Evolutionary conservation across 805 yeast genomes (phyloP).

Genomic region (Wickerhamiella shivajii): DNA sequence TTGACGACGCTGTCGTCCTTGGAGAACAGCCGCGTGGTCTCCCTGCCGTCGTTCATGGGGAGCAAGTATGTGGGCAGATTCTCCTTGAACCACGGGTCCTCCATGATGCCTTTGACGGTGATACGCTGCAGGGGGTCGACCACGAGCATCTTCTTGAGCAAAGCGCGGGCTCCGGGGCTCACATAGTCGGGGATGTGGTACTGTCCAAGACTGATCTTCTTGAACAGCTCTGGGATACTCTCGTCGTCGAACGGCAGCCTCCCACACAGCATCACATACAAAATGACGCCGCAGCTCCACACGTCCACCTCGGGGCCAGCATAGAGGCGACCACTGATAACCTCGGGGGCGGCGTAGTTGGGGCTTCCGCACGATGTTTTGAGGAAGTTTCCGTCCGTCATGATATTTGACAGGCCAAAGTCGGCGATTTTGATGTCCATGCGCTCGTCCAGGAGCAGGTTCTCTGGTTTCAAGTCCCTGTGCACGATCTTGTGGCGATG

Average conservation of each 20-base stretch:
- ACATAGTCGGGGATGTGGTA: constrained; percentile 79
- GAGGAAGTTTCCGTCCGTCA: constrained; percentile 94
- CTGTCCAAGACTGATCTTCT: constrained; percentile 84
- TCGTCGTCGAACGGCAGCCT: constrained; percentile 94
- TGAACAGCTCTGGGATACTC: constrained; percentile 84
- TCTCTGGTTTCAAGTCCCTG: constrained; percentile 93
- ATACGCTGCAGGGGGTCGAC: constrained; percentile 90
- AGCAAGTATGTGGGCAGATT: constrained; percentile 67
- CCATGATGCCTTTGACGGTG: constrained; percentile 81
- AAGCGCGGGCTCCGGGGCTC: constrained; percentile 69
- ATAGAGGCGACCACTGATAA: constrained; percentile 80
- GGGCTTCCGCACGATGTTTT: constrained; percentile 96
- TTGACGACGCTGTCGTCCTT: constrained; percentile 64
- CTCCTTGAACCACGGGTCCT: constrained; percentile 84
- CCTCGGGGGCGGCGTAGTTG: constrained; percentile 96
- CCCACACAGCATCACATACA: constrained; percentile 92
- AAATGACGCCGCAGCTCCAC: constrained; percentile 93
- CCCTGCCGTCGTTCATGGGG: constrained; percentile 33
- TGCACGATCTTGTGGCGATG: constrained; percentile 94
- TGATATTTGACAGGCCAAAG: constrained; percentile 84
- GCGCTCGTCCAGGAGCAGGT: constrained; percentile 73
- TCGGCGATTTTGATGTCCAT: constrained; percentile 91
- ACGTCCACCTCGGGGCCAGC: constrained; percentile 98
- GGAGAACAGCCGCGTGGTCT: constrained; percentile 13
- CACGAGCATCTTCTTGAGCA: constrained; percentile 79